Percentiles rank a stretch among this genome's conserved stretches.
Evolutionary conservation across 2,329 filamentous ascomycete genomes (phyloP).

Genomic region (Trichoderma simmonsii): DNA sequence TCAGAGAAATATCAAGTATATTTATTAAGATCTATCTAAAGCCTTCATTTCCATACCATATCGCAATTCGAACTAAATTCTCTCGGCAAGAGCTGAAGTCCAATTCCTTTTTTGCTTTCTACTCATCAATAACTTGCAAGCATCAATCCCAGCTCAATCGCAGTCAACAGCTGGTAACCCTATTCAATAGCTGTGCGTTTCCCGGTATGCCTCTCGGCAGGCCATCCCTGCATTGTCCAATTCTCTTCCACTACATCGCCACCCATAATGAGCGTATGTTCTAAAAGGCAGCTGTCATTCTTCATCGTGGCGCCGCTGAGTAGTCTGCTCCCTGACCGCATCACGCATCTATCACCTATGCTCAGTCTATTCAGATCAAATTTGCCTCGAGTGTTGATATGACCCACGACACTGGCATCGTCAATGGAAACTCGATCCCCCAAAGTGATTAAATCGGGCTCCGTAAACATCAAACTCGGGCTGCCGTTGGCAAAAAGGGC

Average conservation of each 20-base stretch:
- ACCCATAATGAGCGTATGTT: slow-evolving; percentile 57
- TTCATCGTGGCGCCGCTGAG: slow-evolving; percentile 53
- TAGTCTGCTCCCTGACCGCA: slow-evolving; percentile 50
- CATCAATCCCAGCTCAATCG: neutral
- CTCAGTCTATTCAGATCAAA: slow-evolving; percentile 52
- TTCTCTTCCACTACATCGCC: slow-evolving; percentile 53
- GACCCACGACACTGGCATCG: slow-evolving; percentile 53
- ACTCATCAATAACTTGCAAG: neutral
- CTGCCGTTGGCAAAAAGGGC: slow-evolving; percentile 52
- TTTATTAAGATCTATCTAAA: slow-evolving; percentile 2
- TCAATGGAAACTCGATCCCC: slow-evolving; percentile 53
- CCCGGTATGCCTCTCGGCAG: slow-evolving; percentile 30
- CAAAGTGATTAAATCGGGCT: slow-evolving; percentile 53
- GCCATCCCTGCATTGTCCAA: slow-evolving; percentile 54
- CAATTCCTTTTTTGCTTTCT: neutral
- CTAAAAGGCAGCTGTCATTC: slow-evolving; percentile 50
- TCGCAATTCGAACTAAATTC: neutral
- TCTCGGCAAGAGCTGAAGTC: neutral
- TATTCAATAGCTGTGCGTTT: neutral
- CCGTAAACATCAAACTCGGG: slow-evolving; percentile 53
- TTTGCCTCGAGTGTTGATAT: slow-evolving; percentile 55
- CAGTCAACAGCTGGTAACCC: neutral
- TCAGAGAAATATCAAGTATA: neutral
- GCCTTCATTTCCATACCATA: neutral
- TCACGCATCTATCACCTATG: slow-evolving; percentile 50